Evolutionary conservation across 768 basidiomycete species (phyloP).

Genomic region (Mycena kentingensis): DNA sequence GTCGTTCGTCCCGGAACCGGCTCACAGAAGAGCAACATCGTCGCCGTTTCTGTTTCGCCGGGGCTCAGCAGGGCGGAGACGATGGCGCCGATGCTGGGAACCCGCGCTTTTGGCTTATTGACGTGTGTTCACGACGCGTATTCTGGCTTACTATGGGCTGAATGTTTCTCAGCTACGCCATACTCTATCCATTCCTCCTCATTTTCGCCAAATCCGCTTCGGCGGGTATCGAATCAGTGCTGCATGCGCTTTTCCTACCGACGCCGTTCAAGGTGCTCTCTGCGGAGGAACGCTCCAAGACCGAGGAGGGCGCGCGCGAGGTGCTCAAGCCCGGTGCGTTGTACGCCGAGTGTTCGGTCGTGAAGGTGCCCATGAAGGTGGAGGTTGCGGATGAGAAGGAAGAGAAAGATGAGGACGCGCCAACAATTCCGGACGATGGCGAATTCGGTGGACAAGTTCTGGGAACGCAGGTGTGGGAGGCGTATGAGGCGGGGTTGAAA

Average conservation of each 20-base stretch:
- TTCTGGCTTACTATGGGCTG: slow-evolving; percentile 42
- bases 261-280: slow-evolving; percentile 63
- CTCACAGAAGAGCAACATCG: slow-evolving; percentile 69
- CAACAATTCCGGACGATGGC: slow-evolving; percentile 58
- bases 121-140: slow-evolving; percentile 46
- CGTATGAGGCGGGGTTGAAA: slow-evolving; percentile 66
- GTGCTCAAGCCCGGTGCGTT: slow-evolving; percentile 76
- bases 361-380: slow-evolving; percentile 43
- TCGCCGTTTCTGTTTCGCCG: slow-evolving; percentile 72
- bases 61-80: slow-evolving; percentile 76
- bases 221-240: slow-evolving; percentile 69
- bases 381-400: slow-evolving; percentile 19
- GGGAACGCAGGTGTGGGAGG: slow-evolving; percentile 77
- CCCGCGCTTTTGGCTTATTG: slow-evolving; percentile 41
- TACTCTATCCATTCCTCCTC: slow-evolving; percentile 66
- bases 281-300: slow-evolving; percentile 3
- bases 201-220: slow-evolving; percentile 69
- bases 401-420: slow-evolving; percentile 31
- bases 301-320: slow-evolving; percentile 38
- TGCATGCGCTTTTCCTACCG: slow-evolving; percentile 81
- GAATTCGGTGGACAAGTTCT: slow-evolving; percentile 71
- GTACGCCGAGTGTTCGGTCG: slow-evolving; percentile 75
- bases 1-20: slow-evolving; percentile 41
- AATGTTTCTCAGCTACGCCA: slow-evolving; percentile 53
- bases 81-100: slow-evolving; percentile 55